Conservation (phyloP, 2,329 filamentous ascomycete species). For the Colletotrichum lupini region DNA sequence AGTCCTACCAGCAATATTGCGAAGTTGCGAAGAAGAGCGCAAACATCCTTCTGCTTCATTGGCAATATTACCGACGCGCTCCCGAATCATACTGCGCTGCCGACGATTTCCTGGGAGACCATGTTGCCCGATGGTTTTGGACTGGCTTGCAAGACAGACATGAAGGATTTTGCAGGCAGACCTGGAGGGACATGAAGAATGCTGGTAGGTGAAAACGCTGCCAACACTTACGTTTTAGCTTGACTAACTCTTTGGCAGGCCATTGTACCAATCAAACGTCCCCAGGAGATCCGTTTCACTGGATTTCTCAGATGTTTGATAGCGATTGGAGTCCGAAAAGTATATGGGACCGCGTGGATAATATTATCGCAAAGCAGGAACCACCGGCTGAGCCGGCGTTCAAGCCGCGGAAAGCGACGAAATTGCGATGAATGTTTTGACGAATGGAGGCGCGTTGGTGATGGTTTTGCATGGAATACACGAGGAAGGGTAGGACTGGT, state of each 20-base stretch:
- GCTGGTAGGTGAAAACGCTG: neutral
- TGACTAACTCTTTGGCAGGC: neutral
- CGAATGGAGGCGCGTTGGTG: too few species aligned
- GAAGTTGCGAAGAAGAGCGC: slow-evolving; percentile 43
- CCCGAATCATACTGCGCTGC: neutral
- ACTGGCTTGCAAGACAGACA: neutral
- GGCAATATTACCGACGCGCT: slow-evolving; percentile 57
- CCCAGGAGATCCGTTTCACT: slow-evolving; percentile 45
- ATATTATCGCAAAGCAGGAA: neutral
- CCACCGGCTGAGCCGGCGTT: neutral
- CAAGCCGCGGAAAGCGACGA: neutral
- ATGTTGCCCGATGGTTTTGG: slow-evolving; percentile 11
- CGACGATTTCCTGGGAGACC: slow-evolving; percentile 5
- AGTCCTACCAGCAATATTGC: neutral
- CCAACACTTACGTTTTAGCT: too few species aligned
- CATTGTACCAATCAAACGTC: neutral
- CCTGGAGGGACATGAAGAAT: neutral
- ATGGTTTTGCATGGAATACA: neutral
- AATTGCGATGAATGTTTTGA: neutral
- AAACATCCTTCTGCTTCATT: slow-evolving; percentile 58
- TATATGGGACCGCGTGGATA: neutral
- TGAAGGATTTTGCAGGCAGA: neutral
- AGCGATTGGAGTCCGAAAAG: slow-evolving; percentile 46
- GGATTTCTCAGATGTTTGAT: slow-evolving; percentile 59
- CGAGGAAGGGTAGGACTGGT: neutral